Evolutionary conservation across 768 basidiomycete species (phyloP), one percentile per base, ranked within the genome.

Genomic region (Suillus bovinus): DNA sequence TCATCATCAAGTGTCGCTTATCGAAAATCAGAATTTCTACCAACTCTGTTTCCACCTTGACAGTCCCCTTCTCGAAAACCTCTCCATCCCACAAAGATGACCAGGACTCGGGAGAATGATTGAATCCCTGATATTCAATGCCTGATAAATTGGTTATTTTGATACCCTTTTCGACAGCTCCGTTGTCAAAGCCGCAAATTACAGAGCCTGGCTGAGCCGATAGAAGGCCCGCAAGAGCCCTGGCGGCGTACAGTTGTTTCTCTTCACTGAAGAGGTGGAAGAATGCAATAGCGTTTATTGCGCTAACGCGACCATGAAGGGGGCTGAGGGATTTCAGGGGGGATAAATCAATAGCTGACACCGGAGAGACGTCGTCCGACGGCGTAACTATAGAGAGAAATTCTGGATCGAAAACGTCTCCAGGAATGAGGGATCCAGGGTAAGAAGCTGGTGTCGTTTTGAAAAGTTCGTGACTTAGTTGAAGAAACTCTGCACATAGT

Each of bases 381-480:
- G 76, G 74, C 4, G 76, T 67, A 0, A 67, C 67, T 5, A 78
- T 74, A 9, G 62, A 62, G 27, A 88, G 76, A 27, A 82, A 72
- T 0, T 67, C 59, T 13, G 79, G 70, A 60, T 87, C 80, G 49
- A 90, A 81, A 0, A 72, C 77, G 61, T 90, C 82, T 1, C 88
- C 89, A 2, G 77, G 67, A 29, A 90, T 60, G 69, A 89, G 87
- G 0, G 71, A 71, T 0, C 78, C 79, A 17, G 85, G 84, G 68
- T 85, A 88, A 0, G 80, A 76, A 46, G 78, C 78, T 0, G 82
- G 79, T 0, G 81, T 84, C 2, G 83, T 80, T 42, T 72, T 81
- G 77, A 89, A 91, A 22, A 90, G 76, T 33, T 82, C 78, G 62
- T 89, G 86, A 1, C 87, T 87, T 10, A 82, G 71, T 1, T 82